A percentile compares a stretch with the other conserved stretches of the same genome.
Conservation (phyloP, 1,284 basidiomycete genomes). For the Irpex lacteus region DNA sequence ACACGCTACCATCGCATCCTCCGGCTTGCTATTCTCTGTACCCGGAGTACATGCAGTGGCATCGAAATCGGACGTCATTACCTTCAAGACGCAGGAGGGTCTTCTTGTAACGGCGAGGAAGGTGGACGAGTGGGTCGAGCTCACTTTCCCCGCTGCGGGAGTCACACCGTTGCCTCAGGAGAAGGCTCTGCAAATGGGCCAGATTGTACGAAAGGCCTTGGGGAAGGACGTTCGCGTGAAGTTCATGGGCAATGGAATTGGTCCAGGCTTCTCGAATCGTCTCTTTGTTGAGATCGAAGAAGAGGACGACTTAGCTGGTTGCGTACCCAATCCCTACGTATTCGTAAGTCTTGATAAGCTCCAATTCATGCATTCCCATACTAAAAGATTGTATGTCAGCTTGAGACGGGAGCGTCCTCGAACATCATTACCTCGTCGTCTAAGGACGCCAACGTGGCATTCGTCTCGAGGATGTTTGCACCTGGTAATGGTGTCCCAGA, state of each 20-base stretch:
- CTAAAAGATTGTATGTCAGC: conserved; percentile 1
- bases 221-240: conserved; percentile 35
- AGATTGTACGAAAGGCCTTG: conserved; percentile 34
- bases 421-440: conserved; percentile 41
- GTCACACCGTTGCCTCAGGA: conserved; percentile 16
- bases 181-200: conserved; percentile 20
- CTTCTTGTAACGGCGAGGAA: conserved; percentile 24
- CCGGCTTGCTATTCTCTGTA: conserved; percentile 37
- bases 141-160: conserved; percentile 27
- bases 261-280: conserved; percentile 31
- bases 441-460: conserved; percentile 32
- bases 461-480: conserved; percentile 54
- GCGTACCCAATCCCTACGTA: conserved; percentile 30
- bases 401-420: conserved; percentile 12
- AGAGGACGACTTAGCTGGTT: conserved; percentile 36
- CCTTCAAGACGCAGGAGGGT: neutral
- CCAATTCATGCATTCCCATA: neutral
- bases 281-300: conserved; percentile 44
- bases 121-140: conserved; percentile 35
- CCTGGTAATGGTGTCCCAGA: conserved; percentile 41
- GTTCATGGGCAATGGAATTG: conserved; percentile 35
- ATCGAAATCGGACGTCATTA: neutral
- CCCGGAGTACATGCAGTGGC: conserved; percentile 6
- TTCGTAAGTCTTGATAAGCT: conserved; percentile 35
- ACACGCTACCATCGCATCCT: conserved; percentile 48